A percentile compares a stretch with the other conserved stretches of the same genome.
phyloP scores from a whole-genome alignment of 1,284 basidiomycete species.

The Ustilago hordei region DNA sequence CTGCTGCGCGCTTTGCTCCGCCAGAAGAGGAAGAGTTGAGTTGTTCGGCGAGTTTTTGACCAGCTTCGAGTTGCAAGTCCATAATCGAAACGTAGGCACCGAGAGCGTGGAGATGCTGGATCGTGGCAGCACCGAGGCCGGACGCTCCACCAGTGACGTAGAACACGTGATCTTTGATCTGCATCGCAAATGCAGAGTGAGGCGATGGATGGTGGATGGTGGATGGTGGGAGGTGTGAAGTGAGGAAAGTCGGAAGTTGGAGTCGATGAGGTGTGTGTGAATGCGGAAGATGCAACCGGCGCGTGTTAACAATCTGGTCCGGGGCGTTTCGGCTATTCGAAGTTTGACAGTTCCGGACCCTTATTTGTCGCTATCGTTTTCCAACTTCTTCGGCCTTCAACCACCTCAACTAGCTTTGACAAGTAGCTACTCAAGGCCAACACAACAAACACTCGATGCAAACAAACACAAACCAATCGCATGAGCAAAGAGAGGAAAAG shows the following conservation, averaged over 20 bases:
- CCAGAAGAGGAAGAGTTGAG: constrained; percentile 29
- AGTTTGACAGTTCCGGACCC: not conserved
- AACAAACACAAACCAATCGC: not conserved
- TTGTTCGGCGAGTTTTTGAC: constrained; percentile 25
- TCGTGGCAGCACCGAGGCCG: constrained; percentile 67
- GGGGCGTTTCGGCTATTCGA: not conserved
- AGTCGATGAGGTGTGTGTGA: not conserved
- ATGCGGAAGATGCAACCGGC: constrained; percentile 5
- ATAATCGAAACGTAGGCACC: constrained; percentile 63
- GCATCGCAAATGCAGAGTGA: constrained; percentile 38
- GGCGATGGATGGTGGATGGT: not conserved
- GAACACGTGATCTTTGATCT: constrained; percentile 54
- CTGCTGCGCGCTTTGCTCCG: constrained; percentile 30
- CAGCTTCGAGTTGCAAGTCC: constrained; percentile 57
- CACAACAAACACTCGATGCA: not conserved
- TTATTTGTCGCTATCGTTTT: not conserved
- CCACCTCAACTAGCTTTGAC: not conserved
- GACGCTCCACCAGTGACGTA: constrained; percentile 65
- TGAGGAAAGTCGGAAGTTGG: not conserved
- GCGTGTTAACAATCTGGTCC: not conserved
- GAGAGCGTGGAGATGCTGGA: constrained; percentile 34
- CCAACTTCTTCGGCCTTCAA: not conserved
- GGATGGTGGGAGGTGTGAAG: not conserved
- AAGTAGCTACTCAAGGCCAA: not conserved
- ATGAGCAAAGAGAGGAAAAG: constrained; percentile 12